These are phyloP conservation scores for Kalanchoe fedtschenkoi DNA, from an alignment of 164 flowering plant genomes.

Conservation along the genomic window DNA sequence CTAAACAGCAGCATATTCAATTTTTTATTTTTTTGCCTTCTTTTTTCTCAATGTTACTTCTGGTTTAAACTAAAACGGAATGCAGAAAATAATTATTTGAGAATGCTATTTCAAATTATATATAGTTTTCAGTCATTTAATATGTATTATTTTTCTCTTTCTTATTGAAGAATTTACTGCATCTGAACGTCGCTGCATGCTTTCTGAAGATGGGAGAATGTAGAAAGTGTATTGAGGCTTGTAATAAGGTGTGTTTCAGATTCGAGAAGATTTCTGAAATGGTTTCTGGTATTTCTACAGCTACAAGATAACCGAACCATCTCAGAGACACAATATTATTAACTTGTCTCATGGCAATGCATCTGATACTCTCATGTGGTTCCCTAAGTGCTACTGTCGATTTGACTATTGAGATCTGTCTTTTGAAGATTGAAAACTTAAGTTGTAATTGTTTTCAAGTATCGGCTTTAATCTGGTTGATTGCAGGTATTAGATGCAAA, in stretches of 20 bases:
- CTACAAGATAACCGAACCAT: not conserved
- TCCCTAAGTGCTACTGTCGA: not conserved
- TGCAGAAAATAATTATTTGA: not conserved
- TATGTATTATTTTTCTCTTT: not conserved
- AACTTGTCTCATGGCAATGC: not conserved
- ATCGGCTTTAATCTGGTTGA: slow-evolving; percentile 1
- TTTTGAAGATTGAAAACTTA: not conserved
- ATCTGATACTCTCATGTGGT: not conserved
- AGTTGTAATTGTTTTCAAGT: not conserved
- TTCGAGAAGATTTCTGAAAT: not conserved
- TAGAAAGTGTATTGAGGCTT: slow-evolving; percentile 81
- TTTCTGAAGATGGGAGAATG: slow-evolving; percentile 83
- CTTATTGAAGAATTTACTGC: slow-evolving; percentile 57
- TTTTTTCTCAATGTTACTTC: not conserved
- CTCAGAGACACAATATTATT: too few species aligned
- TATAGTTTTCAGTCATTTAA: not conserved
- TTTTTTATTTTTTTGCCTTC: too few species aligned
- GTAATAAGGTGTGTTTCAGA: slow-evolving; percentile 59
- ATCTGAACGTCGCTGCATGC: slow-evolving; percentile 96
- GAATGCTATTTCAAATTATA: not conserved
- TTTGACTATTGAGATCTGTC: not conserved
- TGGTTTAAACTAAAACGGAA: not conserved
- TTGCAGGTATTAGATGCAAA: too few species aligned
- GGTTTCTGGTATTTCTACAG: too few species aligned
- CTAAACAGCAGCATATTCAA: too few species aligned